phyloP scores from a whole-genome alignment of 75 land plant species.

The Pinus albicaulis region DNA sequence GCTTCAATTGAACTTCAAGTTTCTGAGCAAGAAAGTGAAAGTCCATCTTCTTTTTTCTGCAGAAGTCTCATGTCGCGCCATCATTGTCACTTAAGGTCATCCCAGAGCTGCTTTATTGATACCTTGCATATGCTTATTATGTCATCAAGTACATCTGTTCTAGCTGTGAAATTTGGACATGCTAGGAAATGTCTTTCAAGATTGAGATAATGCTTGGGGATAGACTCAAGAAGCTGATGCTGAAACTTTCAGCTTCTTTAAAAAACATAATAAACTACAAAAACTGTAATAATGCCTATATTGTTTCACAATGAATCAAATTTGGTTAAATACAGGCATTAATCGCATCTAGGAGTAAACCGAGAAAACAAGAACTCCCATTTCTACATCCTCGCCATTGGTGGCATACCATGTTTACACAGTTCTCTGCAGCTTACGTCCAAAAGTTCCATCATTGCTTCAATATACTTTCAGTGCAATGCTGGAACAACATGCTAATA shows the following conservation, averaged over 20 bases:
- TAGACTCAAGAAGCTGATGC: conserved; percentile 65
- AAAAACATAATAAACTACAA: conserved; percentile 77
- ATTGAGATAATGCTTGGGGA: conserved; percentile 93
- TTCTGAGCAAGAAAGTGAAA: conserved; percentile 81
- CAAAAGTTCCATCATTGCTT: conserved; percentile 87
- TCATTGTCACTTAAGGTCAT: conserved; percentile 98
- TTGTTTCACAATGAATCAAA: conserved; percentile 90
- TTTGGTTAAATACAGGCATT: conserved; percentile 97
- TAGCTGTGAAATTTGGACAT: too few species aligned
- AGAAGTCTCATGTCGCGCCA: conserved; percentile 98
- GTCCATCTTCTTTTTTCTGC: conserved; percentile 98
- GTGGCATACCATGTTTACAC: conserved; percentile 77
- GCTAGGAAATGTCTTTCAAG: conserved; percentile 77
- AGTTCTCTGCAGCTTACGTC: conserved; percentile 70
- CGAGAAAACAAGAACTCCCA: conserved; percentile 94
- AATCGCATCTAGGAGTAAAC: conserved; percentile 92
- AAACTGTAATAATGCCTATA: conserved; percentile 94
- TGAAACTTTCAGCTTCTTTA: conserved; percentile 89
- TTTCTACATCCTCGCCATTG: conserved; percentile 64
- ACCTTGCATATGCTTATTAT: conserved; percentile 91
- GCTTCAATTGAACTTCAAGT: too few species aligned
- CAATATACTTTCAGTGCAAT: conserved; percentile 88
- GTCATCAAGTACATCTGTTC: conserved; percentile 73
- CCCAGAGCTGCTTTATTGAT: conserved; percentile 66
- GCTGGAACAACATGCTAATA: conserved; percentile 83